Base-by-base conservation (phyloP, 306 rosid species). In the Prunus salicina region DNA sequence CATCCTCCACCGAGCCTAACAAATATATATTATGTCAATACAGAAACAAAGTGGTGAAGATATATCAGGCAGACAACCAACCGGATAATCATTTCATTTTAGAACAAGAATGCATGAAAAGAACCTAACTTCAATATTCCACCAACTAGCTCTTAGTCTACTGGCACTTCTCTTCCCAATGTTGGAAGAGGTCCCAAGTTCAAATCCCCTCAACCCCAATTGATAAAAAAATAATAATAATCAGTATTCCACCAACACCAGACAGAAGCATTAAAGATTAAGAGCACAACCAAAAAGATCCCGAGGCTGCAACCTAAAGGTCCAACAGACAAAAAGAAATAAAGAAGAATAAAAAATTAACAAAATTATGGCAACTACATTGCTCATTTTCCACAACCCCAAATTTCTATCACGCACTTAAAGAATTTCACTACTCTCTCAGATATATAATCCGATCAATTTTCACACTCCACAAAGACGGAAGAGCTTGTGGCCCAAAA, bases 1-100 rank as follows among this genome's bases (percentile, higher is more conserved):
- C 94, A 86, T 92, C 85, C 89, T 95, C 99, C 99, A 95, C 64
- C 69, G 82, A 78, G 92, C 90, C 99, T 95, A 82, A 58, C 74
- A 76, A 75, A 80, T 55, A 45, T 71, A 75, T 41, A 73, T 82
- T 65, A 72, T 53, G 75, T 41, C 77, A 71, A 51, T 73, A 62
- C 5, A 69, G 49, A 78, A 25, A 38, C 3, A 11, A 85, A 38
- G 70, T 32, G 24, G 53, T n/a, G 61, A 27, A 34, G 64, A 30
- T 50, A 66, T 45, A 32, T 27, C 38, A 15, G 53, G 47, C 51
- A 69, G 51, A 69, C 56, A 49, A 56, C 79, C 52, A 62, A 11
- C 24, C 25, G 55, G 50, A 80, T n/a, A 61, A 66, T n/a, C 38
- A 41, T 41, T 52, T 27, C 30, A n/a, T 27, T 52, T n/a, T 15